Evolutionary conservation across 257 asterid genomes (phyloP), one percentile per base, ranked within the genome.

Genomic region (Solanum appendiculatum): DNA sequence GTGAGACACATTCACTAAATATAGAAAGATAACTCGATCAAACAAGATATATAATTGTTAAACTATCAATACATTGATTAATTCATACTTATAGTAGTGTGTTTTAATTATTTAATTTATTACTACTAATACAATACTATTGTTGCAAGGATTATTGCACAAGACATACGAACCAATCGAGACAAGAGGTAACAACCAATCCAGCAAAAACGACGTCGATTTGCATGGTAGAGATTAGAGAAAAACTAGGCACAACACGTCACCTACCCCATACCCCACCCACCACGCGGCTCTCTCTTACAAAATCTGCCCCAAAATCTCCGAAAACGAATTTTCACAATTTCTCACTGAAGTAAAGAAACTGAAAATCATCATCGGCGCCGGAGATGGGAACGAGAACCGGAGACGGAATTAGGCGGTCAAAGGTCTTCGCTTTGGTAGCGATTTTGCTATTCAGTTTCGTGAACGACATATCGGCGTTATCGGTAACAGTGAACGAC

Each of bases 401-500:
- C 25, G 39, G 63, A 27, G 68, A 80, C 68, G 85, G 66, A 48
- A 46, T 29, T 8, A 46, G 42, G 14, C 66, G 66, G 85, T 80
- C 85, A 46, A 46, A 80, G 42, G 90, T 84, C 27, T 88, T 54
- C 85, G 89, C 92, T 37, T 39, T 91, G 74, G 7, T 90, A n/a
- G 42, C 72, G 86, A 88, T 93, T 56, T 80, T 93, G 46, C 51
- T 94, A 4, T 73, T 91, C 87, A 92, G 94, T 88, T 87, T 89
- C 51, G 87, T 82, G 27, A 31, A 93, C 88, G 87, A 90, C 77
- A 44, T 87, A 42, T 83, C 90, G 9, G 92, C 94, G 77, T 89
- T 96, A n/a, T 90, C 97, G 14, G 91, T 96, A 64, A 91, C 95
- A 33, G 99, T 96, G 10, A 91, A 74, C 85, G 88, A 95, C 58